Evolutionary conservation across 257 asterid genomes (phyloP).

Genomic region (Plectranthus barbatus): DNA sequence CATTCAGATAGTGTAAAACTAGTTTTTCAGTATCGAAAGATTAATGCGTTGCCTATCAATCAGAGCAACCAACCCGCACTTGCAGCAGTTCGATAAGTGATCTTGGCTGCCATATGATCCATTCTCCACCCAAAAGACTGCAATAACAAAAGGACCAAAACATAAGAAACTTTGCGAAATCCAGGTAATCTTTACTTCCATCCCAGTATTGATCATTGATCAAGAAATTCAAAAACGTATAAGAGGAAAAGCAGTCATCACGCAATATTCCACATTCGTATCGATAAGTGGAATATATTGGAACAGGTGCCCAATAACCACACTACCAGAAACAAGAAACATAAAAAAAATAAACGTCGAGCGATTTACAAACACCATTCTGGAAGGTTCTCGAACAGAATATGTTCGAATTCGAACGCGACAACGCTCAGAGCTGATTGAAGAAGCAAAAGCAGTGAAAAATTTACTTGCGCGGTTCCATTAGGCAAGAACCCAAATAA

Average conservation of each 20-base stretch:
- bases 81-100: constrained; percentile 47
- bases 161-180: neutral
- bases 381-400: neutral
- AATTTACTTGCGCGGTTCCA: constrained; percentile 51
- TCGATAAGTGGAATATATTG: neutral
- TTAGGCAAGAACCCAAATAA: constrained; percentile 50
- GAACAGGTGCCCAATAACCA: too few species aligned
- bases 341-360: neutral
- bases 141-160: constrained; percentile 5
- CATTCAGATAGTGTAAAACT: neutral
- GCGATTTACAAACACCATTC: neutral
- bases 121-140: constrained; percentile 53
- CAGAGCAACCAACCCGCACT: constrained; percentile 60
- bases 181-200: neutral
- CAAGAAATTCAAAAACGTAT: neutral
- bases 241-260: neutral
- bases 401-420: neutral
- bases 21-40: neutral
- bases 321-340: neutral
- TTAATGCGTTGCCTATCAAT: constrained; percentile 3
- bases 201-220: neutral
- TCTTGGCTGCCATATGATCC: constrained; percentile 22
- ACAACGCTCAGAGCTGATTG: neutral
- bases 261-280: neutral
- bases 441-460: neutral